Base-by-base conservation (phyloP, 345 rosid species). In the Gossypium thurberi region DNA sequence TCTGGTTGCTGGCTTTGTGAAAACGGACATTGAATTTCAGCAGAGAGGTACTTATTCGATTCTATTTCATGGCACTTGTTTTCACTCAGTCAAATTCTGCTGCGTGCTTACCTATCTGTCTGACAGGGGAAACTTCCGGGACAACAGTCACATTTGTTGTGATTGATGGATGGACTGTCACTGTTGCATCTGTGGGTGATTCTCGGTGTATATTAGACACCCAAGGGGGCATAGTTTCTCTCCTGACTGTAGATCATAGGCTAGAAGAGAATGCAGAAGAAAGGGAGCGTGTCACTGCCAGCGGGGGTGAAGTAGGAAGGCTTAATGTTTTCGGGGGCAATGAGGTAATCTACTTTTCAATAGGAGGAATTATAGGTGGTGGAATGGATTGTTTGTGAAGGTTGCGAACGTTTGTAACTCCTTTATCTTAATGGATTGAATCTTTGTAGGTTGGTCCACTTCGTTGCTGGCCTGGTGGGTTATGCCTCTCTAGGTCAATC, bases 271-370 rank as follows among this genome's bases (percentile, higher is more conserved):
- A 95, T 83, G 96, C 46, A n/a, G 98, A 91, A 85, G 99, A 95
- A 87, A 86, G 99, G 80, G 99, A 92, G 83, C 98, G 99, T 58
- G 91, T 95, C 75, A 95, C 98, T 82, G 99, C 99, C 68, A 95
- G 99, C 78, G 99, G 99, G 17, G 99, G 99, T 74, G 98, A 95
- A 88, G 99, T 95, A 26, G 99, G 99, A 80, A 88, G 99, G 78
- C 93, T 95, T 73, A 95, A 95, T 78, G 83, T 91, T 78, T 95
- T 87, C 60, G 99, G 99, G 57, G 97, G 97, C 71, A 95, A 91
- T 83, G 96, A 91, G 97, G 99, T 95, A 83, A 57, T 71, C 17
- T 69, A 65, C 76, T 48, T 62, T 57, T 51, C 17, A 33, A 43
- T 46, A 56, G 3, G 26, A 8, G 23, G 69, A 12, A 50, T 47